Evolutionary conservation across 1,139 yeast species (phyloP), one percentile per base, ranked within the genome.

Genomic region (Diutina siamensis): DNA sequence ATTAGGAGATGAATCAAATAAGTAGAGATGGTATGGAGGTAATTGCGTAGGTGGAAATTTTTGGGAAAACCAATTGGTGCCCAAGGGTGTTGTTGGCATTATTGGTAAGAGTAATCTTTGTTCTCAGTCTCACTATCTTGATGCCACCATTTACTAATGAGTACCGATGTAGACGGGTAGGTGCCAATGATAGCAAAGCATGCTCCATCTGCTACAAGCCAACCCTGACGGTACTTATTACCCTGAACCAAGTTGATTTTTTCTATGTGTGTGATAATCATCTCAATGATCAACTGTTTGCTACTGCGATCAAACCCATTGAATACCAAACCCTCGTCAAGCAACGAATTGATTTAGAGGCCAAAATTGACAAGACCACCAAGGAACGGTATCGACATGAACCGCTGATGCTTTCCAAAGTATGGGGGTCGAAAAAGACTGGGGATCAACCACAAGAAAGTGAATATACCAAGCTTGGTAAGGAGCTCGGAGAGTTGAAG

Each of bases 151-250:
- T 80, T 55, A 63, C 68, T 35, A 80, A 80, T 57, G 59, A 61
- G n/a, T 81, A 81, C 57, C 67, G 62, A 33, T 58, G 69, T 12
- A 65, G 86, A 44, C 64, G 64, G 45, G 94, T 84, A 2, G 79
- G 86, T 0, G 68, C 67, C 2, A 52, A 67, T n/a, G 76, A 72
- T 48, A 56, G 75, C 46, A 74, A 74, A 54, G 68, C 89, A 0
- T 84, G 95, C 55, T 56, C 65, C 42, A 67, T 84, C 31, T 85
- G 94, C 61, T 80, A 69, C 57, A 80, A 79, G 52, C 86, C 92
- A 1, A 65, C 86, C 0, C 53, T 68, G 1, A 67, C 75, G 0
- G 94, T 84, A 2, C 62, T 84, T 34, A 70, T 81, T n/a, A 67
- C 80, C 2, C 62, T 61, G 2, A 65, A 64, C 48, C 61, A 71